A percentile compares a stretch with the other conserved stretches of the same genome.
Evolutionary conservation across 768 basidiomycete species (phyloP).

Genomic region (Chalciporus pseudorubinellus): DNA sequence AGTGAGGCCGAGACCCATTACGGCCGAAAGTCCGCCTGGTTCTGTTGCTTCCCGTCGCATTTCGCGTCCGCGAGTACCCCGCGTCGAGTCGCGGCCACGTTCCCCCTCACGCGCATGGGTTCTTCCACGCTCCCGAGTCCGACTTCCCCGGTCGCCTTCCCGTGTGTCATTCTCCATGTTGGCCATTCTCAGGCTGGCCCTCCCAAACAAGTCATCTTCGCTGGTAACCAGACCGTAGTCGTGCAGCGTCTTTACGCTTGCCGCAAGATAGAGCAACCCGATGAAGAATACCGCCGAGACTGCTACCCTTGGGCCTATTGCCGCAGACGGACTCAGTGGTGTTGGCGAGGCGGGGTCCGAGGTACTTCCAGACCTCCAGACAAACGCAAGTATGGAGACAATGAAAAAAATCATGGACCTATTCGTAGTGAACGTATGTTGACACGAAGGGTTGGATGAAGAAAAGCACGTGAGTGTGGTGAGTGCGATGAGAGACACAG

Average conservation of each 20-base stretch:
- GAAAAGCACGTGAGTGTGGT: not conserved
- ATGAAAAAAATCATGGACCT: constrained; percentile 72
- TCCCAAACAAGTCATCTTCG: not conserved
- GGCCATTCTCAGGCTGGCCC: not conserved
- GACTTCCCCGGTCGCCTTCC: constrained; percentile 1
- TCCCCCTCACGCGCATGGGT: not conserved
- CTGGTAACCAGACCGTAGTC: constrained; percentile 48
- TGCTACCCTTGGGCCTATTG: constrained; percentile 51
- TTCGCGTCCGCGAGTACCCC: constrained; percentile 12
- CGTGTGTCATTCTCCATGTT: not conserved
- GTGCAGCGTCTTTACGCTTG: constrained; percentile 62
- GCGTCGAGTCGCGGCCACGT: not conserved
- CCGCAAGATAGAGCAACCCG: constrained; percentile 57
- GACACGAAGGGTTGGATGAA: not conserved
- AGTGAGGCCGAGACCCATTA: constrained; percentile 30
- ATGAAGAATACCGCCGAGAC: constrained; percentile 54
- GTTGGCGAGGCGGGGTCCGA: constrained; percentile 35
- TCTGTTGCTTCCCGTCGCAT: constrained; percentile 7
- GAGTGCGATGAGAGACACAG: not conserved
- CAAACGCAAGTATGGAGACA: constrained; percentile 58
- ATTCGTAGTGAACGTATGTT: not conserved
- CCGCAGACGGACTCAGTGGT: constrained; percentile 38
- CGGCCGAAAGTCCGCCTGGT: constrained; percentile 20
- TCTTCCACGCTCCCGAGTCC: constrained; percentile 3
- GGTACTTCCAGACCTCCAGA: constrained; percentile 61